Evolutionary conservation across 306 rosid species (phyloP).

Genomic region (Gynostemma pentaphyllum): DNA sequence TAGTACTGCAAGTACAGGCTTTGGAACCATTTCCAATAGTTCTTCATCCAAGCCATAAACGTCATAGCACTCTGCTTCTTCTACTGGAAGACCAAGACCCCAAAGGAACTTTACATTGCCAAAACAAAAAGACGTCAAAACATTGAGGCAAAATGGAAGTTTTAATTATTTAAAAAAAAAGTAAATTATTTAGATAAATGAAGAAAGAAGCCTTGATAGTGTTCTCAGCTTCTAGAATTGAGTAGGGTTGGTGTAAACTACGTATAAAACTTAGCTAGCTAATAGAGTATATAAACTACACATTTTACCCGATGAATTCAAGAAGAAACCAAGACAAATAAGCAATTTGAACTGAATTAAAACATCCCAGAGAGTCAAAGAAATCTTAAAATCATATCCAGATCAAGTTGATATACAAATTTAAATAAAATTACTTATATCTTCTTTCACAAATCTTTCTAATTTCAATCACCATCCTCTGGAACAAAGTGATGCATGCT

Average conservation of each 20-base stretch:
- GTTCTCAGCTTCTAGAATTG: neutral
- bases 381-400: neutral
- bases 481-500: slow-evolving; percentile 9
- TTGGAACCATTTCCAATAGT: slow-evolving; percentile 90
- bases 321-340: too few relatives aligned
- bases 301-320: too few relatives aligned
- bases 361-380: neutral
- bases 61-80: slow-evolving; percentile 71
- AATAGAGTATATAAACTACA: neutral
- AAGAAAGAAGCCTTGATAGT: neutral
- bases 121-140: neutral
- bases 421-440: neutral
- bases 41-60: slow-evolving; percentile 81
- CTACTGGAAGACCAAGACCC: slow-evolving; percentile 72
- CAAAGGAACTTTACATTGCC: slow-evolving; percentile 43
- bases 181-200: neutral
- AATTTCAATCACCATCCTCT: neutral
- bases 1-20: slow-evolving; percentile 89
- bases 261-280: neutral
- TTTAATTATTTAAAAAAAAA: neutral
- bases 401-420: neutral
- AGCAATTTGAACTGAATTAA: neutral
- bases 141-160: neutral
- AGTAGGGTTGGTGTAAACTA: too few relatives aligned
- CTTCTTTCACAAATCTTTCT: neutral